phyloP scores from a whole-genome alignment of 805 yeast species.

The Osmozyma mogii region DNA sequence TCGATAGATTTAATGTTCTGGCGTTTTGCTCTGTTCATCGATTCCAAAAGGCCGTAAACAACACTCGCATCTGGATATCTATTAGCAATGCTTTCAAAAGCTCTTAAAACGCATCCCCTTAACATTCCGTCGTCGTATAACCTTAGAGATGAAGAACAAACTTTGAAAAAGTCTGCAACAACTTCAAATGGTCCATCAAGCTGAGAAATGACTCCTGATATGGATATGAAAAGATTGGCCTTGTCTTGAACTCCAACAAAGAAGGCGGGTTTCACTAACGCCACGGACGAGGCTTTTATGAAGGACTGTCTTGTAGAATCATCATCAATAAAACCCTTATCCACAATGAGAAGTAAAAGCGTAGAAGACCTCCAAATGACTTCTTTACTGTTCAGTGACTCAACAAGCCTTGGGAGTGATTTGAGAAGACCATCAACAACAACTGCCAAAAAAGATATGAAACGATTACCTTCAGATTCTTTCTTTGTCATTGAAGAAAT shows the following conservation, averaged over 20 bases:
- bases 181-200: conserved; percentile 47
- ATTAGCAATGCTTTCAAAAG: conserved; percentile 52
- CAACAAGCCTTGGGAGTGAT: conserved; percentile 44
- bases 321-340: conserved; percentile 50
- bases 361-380: conserved; percentile 47
- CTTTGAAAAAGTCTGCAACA: conserved; percentile 40
- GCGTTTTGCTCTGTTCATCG: not conserved
- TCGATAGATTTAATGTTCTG: not conserved
- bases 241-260: conserved; percentile 47
- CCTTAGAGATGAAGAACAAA: conserved; percentile 51
- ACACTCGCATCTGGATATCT: conserved; percentile 32
- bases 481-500: conserved; percentile 36
- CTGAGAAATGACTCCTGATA: conserved; percentile 46
- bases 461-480: conserved; percentile 30
- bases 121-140: conserved; percentile 51
- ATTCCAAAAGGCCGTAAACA: conserved; percentile 42
- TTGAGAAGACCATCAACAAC: conserved; percentile 51
- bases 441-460: conserved; percentile 42
- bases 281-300: conserved; percentile 48
- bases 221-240: conserved; percentile 47
- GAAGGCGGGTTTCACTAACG: conserved; percentile 50
- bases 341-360: conserved; percentile 44
- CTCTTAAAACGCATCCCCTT: conserved; percentile 51
- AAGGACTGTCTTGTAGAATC: conserved; percentile 45
- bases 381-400: conserved; percentile 32